These are phyloP conservation scores for Neoboletus brunneissimus DNA, from an alignment of 768 basidiomycete species.

Conservation along the genomic window DNA sequence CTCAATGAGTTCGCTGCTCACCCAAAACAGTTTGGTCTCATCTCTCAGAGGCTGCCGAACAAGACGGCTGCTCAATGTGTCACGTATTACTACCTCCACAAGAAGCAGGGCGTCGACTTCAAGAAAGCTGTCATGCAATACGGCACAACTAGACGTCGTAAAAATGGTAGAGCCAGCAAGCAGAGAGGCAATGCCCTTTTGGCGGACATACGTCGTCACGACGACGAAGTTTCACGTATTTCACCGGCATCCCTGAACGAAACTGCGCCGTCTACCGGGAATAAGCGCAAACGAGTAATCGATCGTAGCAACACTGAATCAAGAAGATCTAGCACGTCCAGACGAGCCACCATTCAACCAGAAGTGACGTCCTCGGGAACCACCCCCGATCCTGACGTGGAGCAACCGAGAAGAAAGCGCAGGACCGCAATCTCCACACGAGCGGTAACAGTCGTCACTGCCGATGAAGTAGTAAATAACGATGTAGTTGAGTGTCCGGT, in stretches of 20 bases:
- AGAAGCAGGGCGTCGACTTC: constrained; percentile 85
- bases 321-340: constrained; percentile 34
- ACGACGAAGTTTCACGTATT: constrained; percentile 42
- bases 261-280: constrained; percentile 25
- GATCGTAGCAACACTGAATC: constrained; percentile 33
- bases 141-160: constrained; percentile 63
- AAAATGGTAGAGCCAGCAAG: constrained; percentile 58
- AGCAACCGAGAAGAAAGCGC: constrained; percentile 44
- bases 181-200: constrained; percentile 81
- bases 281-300: constrained; percentile 42
- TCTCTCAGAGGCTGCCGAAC: constrained; percentile 74
- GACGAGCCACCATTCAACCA: constrained; percentile 42
- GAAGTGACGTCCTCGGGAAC: constrained; percentile 45
- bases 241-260: constrained; percentile 24
- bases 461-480: constrained; percentile 34
- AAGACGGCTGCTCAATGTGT: constrained; percentile 90
- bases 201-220: constrained; percentile 77
- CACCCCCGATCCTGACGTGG: constrained; percentile 72
- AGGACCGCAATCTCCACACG: constrained; percentile 34
- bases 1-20: constrained; percentile 76
- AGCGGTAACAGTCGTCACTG: constrained; percentile 27
- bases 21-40: constrained; percentile 96
- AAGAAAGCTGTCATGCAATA: constrained; percentile 67
- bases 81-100: constrained; percentile 91
- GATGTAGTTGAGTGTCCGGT: constrained; percentile 30